phyloP scores from a whole-genome alignment of 768 basidiomycete genomes.

The Daedalea quercina region DNA sequence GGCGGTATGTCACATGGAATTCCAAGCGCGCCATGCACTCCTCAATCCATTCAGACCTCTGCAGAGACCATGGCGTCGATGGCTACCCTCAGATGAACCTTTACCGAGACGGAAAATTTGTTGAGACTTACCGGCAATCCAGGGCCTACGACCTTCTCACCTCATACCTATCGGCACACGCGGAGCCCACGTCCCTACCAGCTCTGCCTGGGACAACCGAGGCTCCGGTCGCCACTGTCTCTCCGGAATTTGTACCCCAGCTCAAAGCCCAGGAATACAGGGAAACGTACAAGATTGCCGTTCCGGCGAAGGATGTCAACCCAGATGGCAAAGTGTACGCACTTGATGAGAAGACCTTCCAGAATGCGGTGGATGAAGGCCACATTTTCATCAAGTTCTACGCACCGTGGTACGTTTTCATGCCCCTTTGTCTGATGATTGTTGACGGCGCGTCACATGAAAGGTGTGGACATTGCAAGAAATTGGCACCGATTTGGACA shows the following conservation, averaged over 20 bases:
- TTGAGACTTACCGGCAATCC: conserved; percentile 48
- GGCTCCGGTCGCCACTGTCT: conserved; percentile 11
- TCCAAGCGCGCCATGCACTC: neutral
- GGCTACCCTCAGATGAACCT: conserved; percentile 76
- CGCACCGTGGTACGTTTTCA: conserved; percentile 67
- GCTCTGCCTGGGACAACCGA: conserved; percentile 22
- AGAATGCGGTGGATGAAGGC: conserved; percentile 35
- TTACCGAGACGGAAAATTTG: conserved; percentile 57
- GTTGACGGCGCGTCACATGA: neutral
- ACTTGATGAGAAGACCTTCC: conserved; percentile 43
- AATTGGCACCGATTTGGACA: conserved; percentile 77
- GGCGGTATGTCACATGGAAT: conserved; percentile 56
- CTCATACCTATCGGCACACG: conserved; percentile 46
- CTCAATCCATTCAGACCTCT: conserved; percentile 55
- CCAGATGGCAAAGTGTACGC: conserved; percentile 32
- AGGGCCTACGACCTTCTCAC: conserved; percentile 50
- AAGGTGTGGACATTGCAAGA: conserved; percentile 95
- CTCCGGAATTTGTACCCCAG: conserved; percentile 27
- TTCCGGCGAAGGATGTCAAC: conserved; percentile 23
- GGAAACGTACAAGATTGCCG: conserved; percentile 17
- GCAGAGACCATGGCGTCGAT: conserved; percentile 55
- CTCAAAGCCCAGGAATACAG: conserved; percentile 21
- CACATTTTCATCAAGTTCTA: conserved; percentile 74
- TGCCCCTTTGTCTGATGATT: too few species aligned
- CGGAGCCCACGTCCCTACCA: conserved; percentile 19